Evolutionary conservation across 768 basidiomycete genomes (phyloP).

Genomic region (Cubamyces sp.): DNA sequence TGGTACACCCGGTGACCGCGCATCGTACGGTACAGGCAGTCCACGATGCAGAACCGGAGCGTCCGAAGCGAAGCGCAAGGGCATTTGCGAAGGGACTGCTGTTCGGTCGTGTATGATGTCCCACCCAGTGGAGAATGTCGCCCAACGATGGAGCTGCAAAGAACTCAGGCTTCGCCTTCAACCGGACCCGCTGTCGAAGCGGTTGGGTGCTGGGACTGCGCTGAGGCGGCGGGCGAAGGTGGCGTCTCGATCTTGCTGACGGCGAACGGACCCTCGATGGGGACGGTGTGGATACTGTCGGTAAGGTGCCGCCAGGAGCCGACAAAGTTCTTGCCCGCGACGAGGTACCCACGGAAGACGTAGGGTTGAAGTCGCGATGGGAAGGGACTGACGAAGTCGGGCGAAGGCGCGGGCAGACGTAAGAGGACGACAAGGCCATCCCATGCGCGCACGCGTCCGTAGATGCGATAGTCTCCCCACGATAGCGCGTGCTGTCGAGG

Average conservation of each 20-base stretch:
- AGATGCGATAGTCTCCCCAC: constrained; percentile 38
- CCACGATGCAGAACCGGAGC: too few relatives aligned
- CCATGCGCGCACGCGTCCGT: constrained; percentile 43
- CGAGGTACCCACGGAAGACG: constrained; percentile 73
- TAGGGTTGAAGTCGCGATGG: constrained; percentile 22
- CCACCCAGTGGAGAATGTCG: too few relatives aligned
- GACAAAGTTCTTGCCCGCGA: constrained; percentile 65
- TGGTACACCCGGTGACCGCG: too few relatives aligned
- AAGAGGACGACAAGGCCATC: constrained; percentile 44
- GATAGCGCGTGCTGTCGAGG: constrained; percentile 42
- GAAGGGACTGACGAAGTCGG: not conserved
- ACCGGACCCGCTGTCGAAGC: too few relatives aligned
- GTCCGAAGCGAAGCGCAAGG: too few relatives aligned
- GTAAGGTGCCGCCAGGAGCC: constrained; percentile 69
- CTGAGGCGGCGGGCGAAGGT: not conserved
- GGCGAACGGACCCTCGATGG: constrained; percentile 68
- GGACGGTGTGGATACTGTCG: constrained; percentile 46
- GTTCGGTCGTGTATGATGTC: too few relatives aligned
- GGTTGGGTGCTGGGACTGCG: too few relatives aligned
- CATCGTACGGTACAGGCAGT: too few relatives aligned
- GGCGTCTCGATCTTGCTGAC: constrained; percentile 46
- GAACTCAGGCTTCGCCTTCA: too few relatives aligned
- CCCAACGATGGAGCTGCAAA: too few relatives aligned
- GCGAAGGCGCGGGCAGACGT: constrained; percentile 29
- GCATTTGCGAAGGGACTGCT: too few relatives aligned